A percentile compares a stretch with the other conserved stretches of the same genome.
phyloP scores from a whole-genome alignment of 148 eudicot species.

The Cornus suecica region DNA sequence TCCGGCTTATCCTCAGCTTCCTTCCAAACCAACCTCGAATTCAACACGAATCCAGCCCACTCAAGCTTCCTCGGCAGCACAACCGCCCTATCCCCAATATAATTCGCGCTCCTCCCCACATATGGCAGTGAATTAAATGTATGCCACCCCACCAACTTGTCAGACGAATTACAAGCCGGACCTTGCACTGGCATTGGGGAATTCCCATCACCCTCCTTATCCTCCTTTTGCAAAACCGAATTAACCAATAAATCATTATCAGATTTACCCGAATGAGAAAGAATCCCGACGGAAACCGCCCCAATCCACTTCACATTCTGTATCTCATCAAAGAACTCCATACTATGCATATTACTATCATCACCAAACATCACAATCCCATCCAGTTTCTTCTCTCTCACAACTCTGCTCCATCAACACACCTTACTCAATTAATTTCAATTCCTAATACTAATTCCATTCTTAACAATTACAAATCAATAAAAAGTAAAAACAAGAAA shows the following conservation, averaged over 20 bases:
- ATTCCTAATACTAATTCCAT: slow-evolving; percentile 1
- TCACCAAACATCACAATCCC: slow-evolving; percentile 94
- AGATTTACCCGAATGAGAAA: slow-evolving; percentile 62
- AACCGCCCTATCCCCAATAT: slow-evolving; percentile 72
- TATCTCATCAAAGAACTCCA: slow-evolving; percentile 92
- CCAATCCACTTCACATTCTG: slow-evolving; percentile 82
- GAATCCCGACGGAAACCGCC: slow-evolving; percentile 88
- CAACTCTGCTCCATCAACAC: slow-evolving; percentile 52
- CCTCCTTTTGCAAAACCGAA: too few relatives aligned
- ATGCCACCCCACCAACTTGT: slow-evolving; percentile 82
- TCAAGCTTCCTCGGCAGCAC: slow-evolving; percentile 86
- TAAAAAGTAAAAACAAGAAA: too few relatives aligned
- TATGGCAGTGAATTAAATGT: slow-evolving; percentile 59
- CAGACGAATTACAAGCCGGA: slow-evolving; percentile 88
- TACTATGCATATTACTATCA: slow-evolving; percentile 96
- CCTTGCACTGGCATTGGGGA: slow-evolving; percentile 78
- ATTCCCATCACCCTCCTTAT: slow-evolving; percentile 33
- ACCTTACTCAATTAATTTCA: slow-evolving; percentile 14
- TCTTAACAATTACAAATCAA: too few relatives aligned
- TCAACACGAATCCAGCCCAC: slow-evolving; percentile 95
- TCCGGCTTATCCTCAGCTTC: slow-evolving; percentile 60
- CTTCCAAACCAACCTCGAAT: slow-evolving; percentile 84
- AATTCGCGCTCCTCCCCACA: slow-evolving; percentile 58
- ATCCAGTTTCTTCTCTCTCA: slow-evolving; percentile 72
- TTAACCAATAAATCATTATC: slow-evolving; percentile 37